Evolutionary conservation across 1,139 yeast genomes (phyloP).

Genomic region (Entelexis sorbosivorans): DNA sequence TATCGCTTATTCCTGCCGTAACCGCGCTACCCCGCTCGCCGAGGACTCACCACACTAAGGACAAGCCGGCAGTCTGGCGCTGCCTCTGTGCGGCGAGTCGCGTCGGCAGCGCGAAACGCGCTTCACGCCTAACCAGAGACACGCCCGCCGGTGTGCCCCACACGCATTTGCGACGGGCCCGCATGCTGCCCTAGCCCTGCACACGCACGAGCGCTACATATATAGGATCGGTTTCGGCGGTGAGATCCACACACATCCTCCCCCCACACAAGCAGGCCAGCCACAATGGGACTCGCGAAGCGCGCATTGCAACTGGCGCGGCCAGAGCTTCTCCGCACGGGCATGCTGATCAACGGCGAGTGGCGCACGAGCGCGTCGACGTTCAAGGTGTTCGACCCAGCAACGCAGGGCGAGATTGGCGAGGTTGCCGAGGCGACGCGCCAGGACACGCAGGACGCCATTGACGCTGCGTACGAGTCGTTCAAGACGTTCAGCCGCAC

Average conservation of each 20-base stretch:
- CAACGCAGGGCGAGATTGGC: conserved; percentile 48
- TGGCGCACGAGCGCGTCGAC: conserved; percentile 49
- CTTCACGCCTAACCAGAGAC: too few species aligned
- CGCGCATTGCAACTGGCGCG: conserved; percentile 34
- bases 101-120: too few species aligned
- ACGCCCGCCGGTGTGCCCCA: too few species aligned
- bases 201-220: background rate
- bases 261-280: too few species aligned
- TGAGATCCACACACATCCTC: too few species aligned
- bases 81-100: too few species aligned
- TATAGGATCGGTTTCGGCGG: background rate
- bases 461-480: conserved; percentile 49
- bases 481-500: conserved; percentile 48
- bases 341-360: conserved; percentile 58
- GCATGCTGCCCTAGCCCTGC: background rate
- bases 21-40: background rate
- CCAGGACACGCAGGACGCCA: conserved; percentile 38
- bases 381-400: conserved; percentile 68
- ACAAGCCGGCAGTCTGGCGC: too few species aligned
- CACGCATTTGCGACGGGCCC: too few species aligned
- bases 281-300: conserved; percentile 8
- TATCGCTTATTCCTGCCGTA: conserved; percentile 2
- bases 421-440: conserved; percentile 47
- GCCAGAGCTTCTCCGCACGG: conserved; percentile 45
- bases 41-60: background rate